phyloP scores from a whole-genome alignment of 2,329 filamentous ascomycete species.

The Periconia digitata region DNA sequence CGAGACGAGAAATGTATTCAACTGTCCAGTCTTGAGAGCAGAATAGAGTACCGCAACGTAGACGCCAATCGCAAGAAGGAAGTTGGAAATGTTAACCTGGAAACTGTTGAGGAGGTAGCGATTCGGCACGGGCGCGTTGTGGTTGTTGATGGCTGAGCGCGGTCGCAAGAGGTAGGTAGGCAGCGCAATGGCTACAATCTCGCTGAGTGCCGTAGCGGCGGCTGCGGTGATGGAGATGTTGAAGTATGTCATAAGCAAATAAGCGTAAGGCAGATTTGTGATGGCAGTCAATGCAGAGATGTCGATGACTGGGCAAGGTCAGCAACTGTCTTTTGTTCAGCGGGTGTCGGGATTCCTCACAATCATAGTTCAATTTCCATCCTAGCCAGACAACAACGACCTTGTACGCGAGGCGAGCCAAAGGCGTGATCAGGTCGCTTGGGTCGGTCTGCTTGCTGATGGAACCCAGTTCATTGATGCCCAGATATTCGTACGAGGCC shows the following conservation, averaged over 20 bases:
- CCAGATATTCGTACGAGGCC: conserved; percentile 60
- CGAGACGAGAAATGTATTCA: conserved; percentile 71
- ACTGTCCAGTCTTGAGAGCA: conserved; percentile 64
- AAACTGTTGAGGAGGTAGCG: conserved; percentile 45
- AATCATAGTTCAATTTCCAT: conserved; percentile 75
- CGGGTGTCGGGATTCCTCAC: conserved; percentile 46
- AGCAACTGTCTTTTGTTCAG: background rate
- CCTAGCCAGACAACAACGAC: conserved; percentile 67
- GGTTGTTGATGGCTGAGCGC: conserved; percentile 64
- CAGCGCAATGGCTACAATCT: conserved; percentile 67
- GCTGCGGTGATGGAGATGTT: conserved; percentile 63
- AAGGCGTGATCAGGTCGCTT: conserved; percentile 61
- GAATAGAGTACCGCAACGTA: conserved; percentile 74
- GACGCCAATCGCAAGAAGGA: conserved; percentile 68
- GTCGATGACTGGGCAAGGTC: conserved; percentile 38
- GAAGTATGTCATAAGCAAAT: conserved; percentile 80
- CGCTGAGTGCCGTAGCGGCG: conserved; percentile 64
- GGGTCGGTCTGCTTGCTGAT: conserved; percentile 65
- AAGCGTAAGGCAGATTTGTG: conserved; percentile 73
- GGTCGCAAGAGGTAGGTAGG: conserved; percentile 76
- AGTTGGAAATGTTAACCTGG: conserved; percentile 57
- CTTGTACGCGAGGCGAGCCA: conserved; percentile 59
- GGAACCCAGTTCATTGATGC: conserved; percentile 63
- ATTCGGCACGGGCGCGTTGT: conserved; percentile 49
- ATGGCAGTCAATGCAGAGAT: conserved; percentile 56